A percentile compares a stretch with the other conserved stretches of the same genome.
These are phyloP conservation scores for Punica granatum DNA, from an alignment of 345 rosid genomes.

Conservation along the genomic window DNA sequence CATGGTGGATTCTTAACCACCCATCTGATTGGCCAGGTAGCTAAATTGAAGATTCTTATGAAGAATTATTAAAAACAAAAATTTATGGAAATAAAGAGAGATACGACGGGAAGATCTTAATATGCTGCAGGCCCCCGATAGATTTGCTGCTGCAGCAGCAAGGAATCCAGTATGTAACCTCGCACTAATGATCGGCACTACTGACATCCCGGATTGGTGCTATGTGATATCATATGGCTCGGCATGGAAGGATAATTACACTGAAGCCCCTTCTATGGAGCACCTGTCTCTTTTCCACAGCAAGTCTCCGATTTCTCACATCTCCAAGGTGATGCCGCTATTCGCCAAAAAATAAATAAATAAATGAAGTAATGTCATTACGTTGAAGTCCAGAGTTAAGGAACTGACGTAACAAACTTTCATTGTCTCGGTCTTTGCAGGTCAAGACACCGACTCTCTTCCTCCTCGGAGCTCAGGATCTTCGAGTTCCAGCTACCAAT, in stretches of 20 bases:
- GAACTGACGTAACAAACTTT: neutral
- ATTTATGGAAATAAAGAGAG: too few species aligned
- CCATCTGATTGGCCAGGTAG: constrained; percentile 94
- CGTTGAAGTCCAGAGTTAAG: neutral
- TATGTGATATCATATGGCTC: constrained; percentile 56
- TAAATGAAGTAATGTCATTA: neutral
- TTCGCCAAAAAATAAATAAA: too few species aligned
- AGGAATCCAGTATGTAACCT: constrained; percentile 86
- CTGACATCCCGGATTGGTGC: constrained; percentile 96
- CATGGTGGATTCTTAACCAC: constrained; percentile 93
- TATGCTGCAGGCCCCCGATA: constrained; percentile 58
- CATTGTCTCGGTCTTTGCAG: constrained; percentile 27
- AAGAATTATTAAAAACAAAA: too few species aligned
- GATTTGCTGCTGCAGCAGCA: constrained; percentile 73
- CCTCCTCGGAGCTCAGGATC: constrained; percentile 80
- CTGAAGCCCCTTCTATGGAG: neutral
- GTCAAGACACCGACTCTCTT: constrained; percentile 85
- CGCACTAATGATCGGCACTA: constrained; percentile 65
- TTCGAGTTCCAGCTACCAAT: constrained; percentile 74
- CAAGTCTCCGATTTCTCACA: neutral
- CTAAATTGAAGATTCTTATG: too few species aligned
- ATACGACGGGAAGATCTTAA: too few species aligned
- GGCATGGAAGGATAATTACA: constrained; percentile 39
- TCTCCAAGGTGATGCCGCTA: constrained; percentile 6
- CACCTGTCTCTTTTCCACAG: neutral